These are phyloP conservation scores for Penicillium cinerascens DNA, from an alignment of 495 filamentous ascomycete genomes.

Conservation along the genomic window DNA sequence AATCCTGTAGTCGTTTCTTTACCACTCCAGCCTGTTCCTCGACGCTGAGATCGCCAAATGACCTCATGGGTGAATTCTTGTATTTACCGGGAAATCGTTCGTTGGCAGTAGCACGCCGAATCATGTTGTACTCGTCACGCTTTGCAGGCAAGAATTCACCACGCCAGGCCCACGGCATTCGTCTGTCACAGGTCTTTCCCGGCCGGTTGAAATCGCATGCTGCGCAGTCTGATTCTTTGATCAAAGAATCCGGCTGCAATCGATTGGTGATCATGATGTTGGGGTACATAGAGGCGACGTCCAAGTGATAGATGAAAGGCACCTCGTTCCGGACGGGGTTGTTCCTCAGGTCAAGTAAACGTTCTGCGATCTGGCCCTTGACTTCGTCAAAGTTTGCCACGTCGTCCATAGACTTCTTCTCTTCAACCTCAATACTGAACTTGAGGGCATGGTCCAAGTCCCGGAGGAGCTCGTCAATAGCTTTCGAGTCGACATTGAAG, in stretches of 20 bases:
- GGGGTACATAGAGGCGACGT: slow-evolving; percentile 99
- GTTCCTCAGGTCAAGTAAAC: slow-evolving; percentile 68
- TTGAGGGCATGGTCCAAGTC: slow-evolving; percentile 89
- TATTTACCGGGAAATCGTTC: slow-evolving; percentile 79
- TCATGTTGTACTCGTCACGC: slow-evolving; percentile 98
- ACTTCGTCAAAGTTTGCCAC: slow-evolving; percentile 91
- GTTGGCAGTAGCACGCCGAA: slow-evolving; percentile 86
- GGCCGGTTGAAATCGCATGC: slow-evolving; percentile 98
- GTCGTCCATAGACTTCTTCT: slow-evolving; percentile 90
- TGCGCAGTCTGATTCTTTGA: slow-evolving; percentile 90
- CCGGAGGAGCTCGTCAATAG: slow-evolving; percentile 79
- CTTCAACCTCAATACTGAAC: slow-evolving; percentile 91
- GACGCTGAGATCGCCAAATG: slow-evolving; percentile 73
- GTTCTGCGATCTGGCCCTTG: slow-evolving; percentile 73
- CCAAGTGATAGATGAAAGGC: slow-evolving; percentile 95
- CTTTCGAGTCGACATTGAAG: slow-evolving; percentile 81
- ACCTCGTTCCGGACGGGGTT: slow-evolving; percentile 78
- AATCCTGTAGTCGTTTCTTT: slow-evolving; percentile 85
- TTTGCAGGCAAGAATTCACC: slow-evolving; percentile 97
- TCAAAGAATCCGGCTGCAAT: slow-evolving; percentile 96
- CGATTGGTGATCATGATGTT: slow-evolving; percentile 99
- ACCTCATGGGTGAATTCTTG: slow-evolving; percentile 64
- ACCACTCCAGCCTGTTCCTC: slow-evolving; percentile 82
- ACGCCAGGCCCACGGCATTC: slow-evolving; percentile 97
- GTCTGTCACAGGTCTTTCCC: slow-evolving; percentile 93